phyloP scores from a whole-genome alignment of 2,329 filamentous ascomycete genomes.

The Aspergillus versicolor region DNA sequence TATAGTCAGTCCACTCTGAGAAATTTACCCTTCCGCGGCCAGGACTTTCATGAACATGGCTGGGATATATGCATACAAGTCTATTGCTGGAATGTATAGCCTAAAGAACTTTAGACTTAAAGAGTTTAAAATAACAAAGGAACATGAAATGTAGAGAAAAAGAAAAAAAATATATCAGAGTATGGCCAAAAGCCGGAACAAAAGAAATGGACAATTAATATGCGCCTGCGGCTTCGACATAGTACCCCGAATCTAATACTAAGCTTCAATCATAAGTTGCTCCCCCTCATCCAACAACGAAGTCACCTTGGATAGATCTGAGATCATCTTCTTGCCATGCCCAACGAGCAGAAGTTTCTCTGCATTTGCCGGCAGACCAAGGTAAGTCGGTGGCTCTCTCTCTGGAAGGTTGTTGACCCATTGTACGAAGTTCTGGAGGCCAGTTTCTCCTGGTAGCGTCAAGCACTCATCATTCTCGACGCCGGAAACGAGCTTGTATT shows the following conservation, averaged over 20 bases:
- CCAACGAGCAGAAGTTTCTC: constrained; percentile 93
- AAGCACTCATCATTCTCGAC: constrained; percentile 61
- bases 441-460: constrained; percentile 75
- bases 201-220: not conserved
- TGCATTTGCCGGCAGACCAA: constrained; percentile 90
- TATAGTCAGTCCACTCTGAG: not conserved
- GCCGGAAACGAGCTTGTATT: constrained; percentile 81
- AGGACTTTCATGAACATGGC: not conserved
- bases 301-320: constrained; percentile 79
- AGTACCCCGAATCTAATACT: not conserved
- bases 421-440: constrained; percentile 77
- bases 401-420: constrained; percentile 94
- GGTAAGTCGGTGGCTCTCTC: constrained; percentile 91
- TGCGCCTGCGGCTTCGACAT: too few species aligned
- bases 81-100: not conserved
- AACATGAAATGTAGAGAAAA: not conserved
- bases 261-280: constrained; percentile 72
- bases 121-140: not conserved
- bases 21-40: not conserved
- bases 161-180: not conserved
- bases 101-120: not conserved
- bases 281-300: constrained; percentile 92
- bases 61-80: not conserved
- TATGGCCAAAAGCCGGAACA: not conserved
- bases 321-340: constrained; percentile 79